Evolutionary conservation across 164 flowering plant genomes (phyloP), one percentile per base, ranked within the genome.

Genomic region (Annona cherimola): DNA sequence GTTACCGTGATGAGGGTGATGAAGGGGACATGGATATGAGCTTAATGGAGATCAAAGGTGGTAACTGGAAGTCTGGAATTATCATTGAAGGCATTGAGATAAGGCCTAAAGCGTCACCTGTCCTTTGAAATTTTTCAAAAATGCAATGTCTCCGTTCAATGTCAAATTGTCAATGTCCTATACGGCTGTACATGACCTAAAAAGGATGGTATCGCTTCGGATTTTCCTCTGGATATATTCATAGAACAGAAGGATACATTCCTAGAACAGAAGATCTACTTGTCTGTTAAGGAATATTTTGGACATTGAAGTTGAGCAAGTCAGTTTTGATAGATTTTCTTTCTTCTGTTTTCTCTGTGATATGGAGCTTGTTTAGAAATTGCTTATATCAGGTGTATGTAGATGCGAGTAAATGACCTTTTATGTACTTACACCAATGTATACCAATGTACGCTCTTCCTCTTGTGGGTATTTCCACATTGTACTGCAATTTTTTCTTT

Each of bases 61-160:
- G 81, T 4, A 35, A 80, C 9, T 79, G 81, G 81, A 89, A 89
- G 71, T 39, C 77, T 2, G 90, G 97, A 4, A 76, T 91, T 16
- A 68, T 88, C 26, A 50, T 91, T 20, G 78, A 89, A 76, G 92
- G 96, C 3, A 79, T 91, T 57, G 93, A 91, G 75, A 67, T 91
- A 11, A 79, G 88, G 77, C 93, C 96, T 6, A 83, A 80, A 4
- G 44, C 41, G 44, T 40, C 63, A 0, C 57, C 57, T 16, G 14
- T 16, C 16, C 14, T 50, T 11, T 5, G 57, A 50, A 50, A 50
- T 4, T 50, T 50, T 8, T 2, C 9, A 50, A 50, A 50, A 9
- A 11, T 16, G 8, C 8, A 11, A 8, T 50, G 57, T 50, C 14
- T 50, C 14, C 57, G 8, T n/a, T n/a, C n/a, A n/a, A n/a, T 50